Percentiles rank a stretch among this genome's conserved stretches.
These are phyloP conservation scores for Tillandsia leiboldiana DNA, from an alignment of 176 grass and related monocot species.

Conservation along the genomic window DNA sequence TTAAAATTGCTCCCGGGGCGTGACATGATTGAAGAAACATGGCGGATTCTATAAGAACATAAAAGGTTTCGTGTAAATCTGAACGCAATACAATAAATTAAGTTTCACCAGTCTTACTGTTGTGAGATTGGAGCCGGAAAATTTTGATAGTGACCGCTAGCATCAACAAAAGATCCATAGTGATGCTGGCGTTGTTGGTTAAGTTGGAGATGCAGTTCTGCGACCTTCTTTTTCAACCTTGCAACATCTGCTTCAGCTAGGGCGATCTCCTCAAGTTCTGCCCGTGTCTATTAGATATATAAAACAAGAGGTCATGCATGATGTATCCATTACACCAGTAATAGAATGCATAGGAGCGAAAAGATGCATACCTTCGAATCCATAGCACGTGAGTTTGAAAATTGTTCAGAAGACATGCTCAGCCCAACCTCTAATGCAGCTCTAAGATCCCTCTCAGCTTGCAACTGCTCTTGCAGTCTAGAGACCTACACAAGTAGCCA, in stretches of 20 bases:
- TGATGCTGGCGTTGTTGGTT: conserved; percentile 86
- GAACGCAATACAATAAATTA: neutral
- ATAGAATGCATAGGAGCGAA: neutral
- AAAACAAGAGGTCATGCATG: neutral
- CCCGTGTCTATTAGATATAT: conserved; percentile 53
- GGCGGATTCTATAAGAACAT: too few relatives aligned
- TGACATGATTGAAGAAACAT: neutral
- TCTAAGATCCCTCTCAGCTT: conserved; percentile 94
- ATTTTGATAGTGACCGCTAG: conserved; percentile 41
- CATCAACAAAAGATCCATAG: conserved; percentile 42
- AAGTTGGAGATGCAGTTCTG: conserved; percentile 92
- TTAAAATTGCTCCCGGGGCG: too few relatives aligned
- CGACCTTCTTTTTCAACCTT: conserved; percentile 84
- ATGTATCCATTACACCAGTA: neutral
- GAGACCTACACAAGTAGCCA: conserved; percentile 55
- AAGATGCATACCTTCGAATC: conserved; percentile 67
- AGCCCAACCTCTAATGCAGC: conserved; percentile 95
- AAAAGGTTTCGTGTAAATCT: too few relatives aligned
- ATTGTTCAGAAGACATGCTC: conserved; percentile 86
- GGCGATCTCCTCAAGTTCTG: conserved; percentile 87
- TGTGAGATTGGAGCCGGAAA: conserved; percentile 61
- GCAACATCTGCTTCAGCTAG: conserved; percentile 83
- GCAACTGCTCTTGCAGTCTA: conserved; percentile 95
- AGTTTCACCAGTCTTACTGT: conserved; percentile 49
- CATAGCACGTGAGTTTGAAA: conserved; percentile 62